Percentiles rank a stretch among this genome's conserved stretches.
Conservation (phyloP, 805 yeast species). For the Pichia nanzhaoensis region DNA sequence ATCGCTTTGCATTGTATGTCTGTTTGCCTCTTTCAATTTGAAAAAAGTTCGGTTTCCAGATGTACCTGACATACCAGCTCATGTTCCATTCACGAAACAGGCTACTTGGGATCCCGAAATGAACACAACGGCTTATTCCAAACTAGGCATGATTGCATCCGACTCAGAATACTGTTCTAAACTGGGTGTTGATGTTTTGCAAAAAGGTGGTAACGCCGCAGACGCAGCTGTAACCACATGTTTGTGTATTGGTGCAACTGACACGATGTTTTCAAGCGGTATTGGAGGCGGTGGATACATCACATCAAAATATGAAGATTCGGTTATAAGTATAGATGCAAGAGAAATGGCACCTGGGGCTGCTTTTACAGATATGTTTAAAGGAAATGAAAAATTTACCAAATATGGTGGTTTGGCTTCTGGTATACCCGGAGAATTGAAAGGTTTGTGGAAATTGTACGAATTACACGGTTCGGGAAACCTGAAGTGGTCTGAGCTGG, state of each 20-base stretch:
- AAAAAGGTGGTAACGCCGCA: slow-evolving; percentile 72
- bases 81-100: slow-evolving; percentile 24
- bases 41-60: slow-evolving; percentile 11
- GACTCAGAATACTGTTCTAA: slow-evolving; percentile 60
- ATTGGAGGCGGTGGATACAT: slow-evolving; percentile 95
- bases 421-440: slow-evolving; percentile 87
- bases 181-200: slow-evolving; percentile 52
- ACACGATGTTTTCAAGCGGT: slow-evolving; percentile 79
- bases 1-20: background rate
- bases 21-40: background rate
- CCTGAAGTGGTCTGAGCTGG: slow-evolving; percentile 62
- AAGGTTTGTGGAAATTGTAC: slow-evolving; percentile 66
- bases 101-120: slow-evolving; percentile 40
- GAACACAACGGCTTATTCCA: slow-evolving; percentile 35
- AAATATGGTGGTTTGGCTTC: slow-evolving; percentile 82
- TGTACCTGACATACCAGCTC: slow-evolving; percentile 23
- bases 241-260: slow-evolving; percentile 77
- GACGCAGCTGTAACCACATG: slow-evolving; percentile 90
- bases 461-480: slow-evolving; percentile 62
- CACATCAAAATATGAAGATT: slow-evolving; percentile 38
- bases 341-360: slow-evolving; percentile 77
- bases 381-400: slow-evolving; percentile 39
- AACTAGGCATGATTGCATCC: slow-evolving; percentile 57
- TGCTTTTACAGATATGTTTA: slow-evolving; percentile 61
- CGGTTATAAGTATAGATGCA: slow-evolving; percentile 67